Percentiles rank a stretch among this genome's conserved stretches.
These are phyloP conservation scores for Myrmaecium sp. DNA, from an alignment of 2,329 filamentous ascomycete species.

Conservation along the genomic window DNA sequence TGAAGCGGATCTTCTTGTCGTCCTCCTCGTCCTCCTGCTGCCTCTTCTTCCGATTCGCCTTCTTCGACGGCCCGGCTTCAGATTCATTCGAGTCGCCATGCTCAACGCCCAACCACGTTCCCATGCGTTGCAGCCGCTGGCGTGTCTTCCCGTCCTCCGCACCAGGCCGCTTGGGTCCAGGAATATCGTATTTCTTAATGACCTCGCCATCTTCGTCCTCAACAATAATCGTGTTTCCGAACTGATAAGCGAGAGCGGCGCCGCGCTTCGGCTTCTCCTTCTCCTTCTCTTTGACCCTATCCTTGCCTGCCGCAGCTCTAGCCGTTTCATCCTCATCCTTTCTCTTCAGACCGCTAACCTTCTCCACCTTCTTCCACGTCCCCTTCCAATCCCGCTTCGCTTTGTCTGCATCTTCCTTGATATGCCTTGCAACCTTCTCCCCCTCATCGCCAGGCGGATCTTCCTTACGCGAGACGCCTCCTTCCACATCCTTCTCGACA, in stretches of 20 bases:
- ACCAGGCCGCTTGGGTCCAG: slow-evolving; percentile 28
- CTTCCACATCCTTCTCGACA: slow-evolving; percentile 29
- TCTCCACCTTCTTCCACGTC: slow-evolving; percentile 27
- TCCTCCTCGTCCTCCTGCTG: slow-evolving; percentile 38
- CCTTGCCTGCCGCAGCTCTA: too few relatives aligned
- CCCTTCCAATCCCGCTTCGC: slow-evolving; percentile 22
- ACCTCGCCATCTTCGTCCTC: slow-evolving; percentile 79
- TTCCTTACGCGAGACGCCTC: slow-evolving; percentile 29
- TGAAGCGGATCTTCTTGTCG: slow-evolving; percentile 59
- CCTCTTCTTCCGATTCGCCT: slow-evolving; percentile 10
- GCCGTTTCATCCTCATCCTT: slow-evolving; percentile 19
- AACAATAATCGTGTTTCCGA: slow-evolving; percentile 78
- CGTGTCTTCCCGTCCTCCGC: slow-evolving; percentile 21
- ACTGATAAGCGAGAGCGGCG: slow-evolving; percentile 70
- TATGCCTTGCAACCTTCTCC: slow-evolving; percentile 22
- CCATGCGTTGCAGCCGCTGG: slow-evolving; percentile 33
- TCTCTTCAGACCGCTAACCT: slow-evolving; percentile 22
- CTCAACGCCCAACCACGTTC: slow-evolving; percentile 33
- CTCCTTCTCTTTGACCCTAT: slow-evolving; percentile 18
- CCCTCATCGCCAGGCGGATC: slow-evolving; percentile 25
- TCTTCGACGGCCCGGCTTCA: slow-evolving; percentile 3
- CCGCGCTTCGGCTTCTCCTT: slow-evolving; percentile 33
- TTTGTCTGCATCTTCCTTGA: slow-evolving; percentile 16
- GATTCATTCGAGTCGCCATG: slow-evolving; percentile 8
- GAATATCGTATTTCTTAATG: slow-evolving; percentile 67